Base-by-base conservation (phyloP, 2,329 filamentous ascomycete genomes). In the Nemania sp. region DNA sequence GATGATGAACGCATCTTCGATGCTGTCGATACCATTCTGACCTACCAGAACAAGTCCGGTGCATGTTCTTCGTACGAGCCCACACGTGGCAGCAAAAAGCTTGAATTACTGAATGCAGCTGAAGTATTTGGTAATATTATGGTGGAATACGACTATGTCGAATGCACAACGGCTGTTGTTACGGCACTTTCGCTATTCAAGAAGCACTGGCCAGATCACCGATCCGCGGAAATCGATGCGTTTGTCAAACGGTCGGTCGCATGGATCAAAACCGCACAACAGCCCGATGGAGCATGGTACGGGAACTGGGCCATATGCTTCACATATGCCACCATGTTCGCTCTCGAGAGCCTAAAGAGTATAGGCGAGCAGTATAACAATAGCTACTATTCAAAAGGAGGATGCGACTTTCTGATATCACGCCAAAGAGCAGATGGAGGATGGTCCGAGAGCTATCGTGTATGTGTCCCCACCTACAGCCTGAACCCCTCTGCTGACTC, bases 251-350 rank as follows among this genome's bases (percentile, higher is more conserved):
- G 86, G 31, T 91, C 92, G 0, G 83, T 96, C 1, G 75, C 79
- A 44, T 97, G 91, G 77, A 96, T 99, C 72, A 89, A 91, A 67
- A 80, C 80, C 2, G 82, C 86, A 3, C 94, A 97, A 72, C 78
- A 82, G 2, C 71, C 80, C 0, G 91, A 97, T 63, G 94, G 94
- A n/a, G 89, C 88, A 56, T 99, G 94, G 94, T 97, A 99, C 69
- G 94, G 94, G 40, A 91, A 86, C 68, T 99, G 94, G 94, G 94
- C 90, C 47, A 95, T 99, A 65, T 99, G 94, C 75, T 99, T 96
- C 72, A 97, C 92, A 0, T 99, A 99, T 68, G 94, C 92, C 1
- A 89, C 85, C 60, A 95, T 97, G 91, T 99, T 99, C 74, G 92
- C 92, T 0, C 79, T 97, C 1, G 93, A 97, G 70, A 91, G 89